Conservation (phyloP, 345 rosid genomes). For the Zanthoxylum bungeanum region DNA sequence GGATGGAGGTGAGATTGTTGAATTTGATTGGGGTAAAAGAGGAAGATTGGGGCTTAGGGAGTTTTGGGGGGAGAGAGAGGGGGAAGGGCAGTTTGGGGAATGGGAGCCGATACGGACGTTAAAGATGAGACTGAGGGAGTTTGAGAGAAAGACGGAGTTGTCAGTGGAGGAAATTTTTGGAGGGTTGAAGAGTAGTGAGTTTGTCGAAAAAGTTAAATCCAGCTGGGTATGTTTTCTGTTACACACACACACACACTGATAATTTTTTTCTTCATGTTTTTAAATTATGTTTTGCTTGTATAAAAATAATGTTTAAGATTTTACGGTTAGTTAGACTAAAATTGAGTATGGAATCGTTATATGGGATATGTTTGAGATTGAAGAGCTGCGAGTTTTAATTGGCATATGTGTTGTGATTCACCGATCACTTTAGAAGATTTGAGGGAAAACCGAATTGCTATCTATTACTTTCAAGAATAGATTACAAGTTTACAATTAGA, state of each 20-base stretch:
- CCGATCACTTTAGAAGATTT: no score
- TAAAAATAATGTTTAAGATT: no score
- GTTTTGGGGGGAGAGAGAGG: conserved; percentile 44
- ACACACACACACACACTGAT: no score
- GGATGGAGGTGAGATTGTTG: conserved; percentile 35
- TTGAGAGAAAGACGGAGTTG: conserved; percentile 68
- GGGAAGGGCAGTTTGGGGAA: conserved; percentile 45
- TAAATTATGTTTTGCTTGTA: no score
- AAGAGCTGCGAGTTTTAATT: no score
- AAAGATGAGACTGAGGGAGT: conserved; percentile 66
- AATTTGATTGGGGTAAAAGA: conserved; percentile 44
- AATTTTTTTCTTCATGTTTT: background rate
- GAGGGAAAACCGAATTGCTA: no score
- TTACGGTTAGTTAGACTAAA: background rate
- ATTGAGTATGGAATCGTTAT: background rate
- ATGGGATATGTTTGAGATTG: no score
- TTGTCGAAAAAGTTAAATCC: conserved; percentile 83
- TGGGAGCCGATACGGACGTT: conserved; percentile 84
- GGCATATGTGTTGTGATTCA: no score
- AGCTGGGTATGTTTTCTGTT: conserved; percentile 57
- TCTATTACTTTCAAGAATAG: no score
- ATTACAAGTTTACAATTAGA: no score
- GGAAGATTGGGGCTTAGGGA: conserved; percentile 49
- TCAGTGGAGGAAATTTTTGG: conserved; percentile 54
- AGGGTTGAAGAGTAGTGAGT: conserved; percentile 67